phyloP scores from a whole-genome alignment of 2,329 filamentous ascomycete species.

The Beauveria varroae region DNA sequence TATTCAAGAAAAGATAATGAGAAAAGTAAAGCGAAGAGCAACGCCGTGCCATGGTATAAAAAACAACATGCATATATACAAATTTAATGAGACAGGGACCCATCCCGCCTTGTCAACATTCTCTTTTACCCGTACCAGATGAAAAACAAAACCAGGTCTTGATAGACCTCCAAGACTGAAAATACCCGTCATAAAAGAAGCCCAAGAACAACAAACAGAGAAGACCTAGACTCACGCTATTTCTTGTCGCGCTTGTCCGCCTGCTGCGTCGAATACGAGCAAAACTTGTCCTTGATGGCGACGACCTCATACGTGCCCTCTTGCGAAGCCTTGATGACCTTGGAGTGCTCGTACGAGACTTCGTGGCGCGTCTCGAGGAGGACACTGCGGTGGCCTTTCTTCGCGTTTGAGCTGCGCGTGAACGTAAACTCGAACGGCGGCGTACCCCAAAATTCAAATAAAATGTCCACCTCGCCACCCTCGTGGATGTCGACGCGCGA shows the following conservation, averaged over 20 bases:
- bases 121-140: not conserved
- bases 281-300: slow-evolving; percentile 88
- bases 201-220: not conserved
- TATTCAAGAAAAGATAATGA: slow-evolving; percentile 8
- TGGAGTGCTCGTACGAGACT: slow-evolving; percentile 70
- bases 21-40: slow-evolving; percentile 12
- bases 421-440: slow-evolving; percentile 98
- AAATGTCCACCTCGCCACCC: slow-evolving; percentile 85
- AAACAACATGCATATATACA: slow-evolving; percentile 8
- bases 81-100: not conserved
- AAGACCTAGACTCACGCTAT: slow-evolving; percentile 10
- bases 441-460: slow-evolving; percentile 92
- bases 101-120: not conserved
- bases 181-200: not conserved
- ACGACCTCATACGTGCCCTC: slow-evolving; percentile 98
- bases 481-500: slow-evolving; percentile 90
- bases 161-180: not conserved
- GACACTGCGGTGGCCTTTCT: slow-evolving; percentile 67
- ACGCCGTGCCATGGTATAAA: slow-evolving; percentile 31
- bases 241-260: slow-evolving; percentile 42
- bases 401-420: slow-evolving; percentile 80
- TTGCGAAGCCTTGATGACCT: slow-evolving; percentile 77
- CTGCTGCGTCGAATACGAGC: slow-evolving; percentile 73
- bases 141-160: not conserved
- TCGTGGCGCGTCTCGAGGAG: slow-evolving; percentile 90